Evolutionary conservation across 176 grass and related monocot species (phyloP), one percentile per base, ranked within the genome.

Genomic region (Rhipidocladum racemiflorum): DNA sequence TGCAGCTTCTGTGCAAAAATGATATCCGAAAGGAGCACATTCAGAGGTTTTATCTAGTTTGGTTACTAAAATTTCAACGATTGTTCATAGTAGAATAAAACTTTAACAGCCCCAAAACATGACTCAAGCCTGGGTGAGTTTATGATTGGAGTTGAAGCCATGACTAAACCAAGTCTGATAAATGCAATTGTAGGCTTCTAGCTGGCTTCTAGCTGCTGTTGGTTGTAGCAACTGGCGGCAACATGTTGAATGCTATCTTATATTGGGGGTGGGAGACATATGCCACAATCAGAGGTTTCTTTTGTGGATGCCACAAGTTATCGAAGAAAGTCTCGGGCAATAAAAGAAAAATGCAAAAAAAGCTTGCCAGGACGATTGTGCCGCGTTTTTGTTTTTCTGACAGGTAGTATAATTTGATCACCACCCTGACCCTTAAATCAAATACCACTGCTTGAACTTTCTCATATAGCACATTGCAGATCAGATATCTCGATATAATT

Each of bases 81-180:
- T 7, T 46, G n/a, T 54, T 42, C 2, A 62, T n/a, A 70, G 57
- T 76, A 57, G 29, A 75, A 74, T 14, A 59, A 74, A 45, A 86
- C 46, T 68, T 69, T 28, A 85, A 36, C 14, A 56, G 54, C 21
- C 54, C 54, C 48, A 56, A n/a, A 23, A 23, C 7, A 73, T 36
- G 28, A 9, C 14, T 38, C 65, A 51, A 78, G 60, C 32, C 32
- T 65, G 29, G 14, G 42, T 40, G n/a, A 61, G 42, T 77, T 56
- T 71, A 40, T 70, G 45, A 72, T 24, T 35, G 59, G 50, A 74
- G 13, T 23, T 34, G 53, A 69, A 48, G 20, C 51, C 3, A 34
- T 82, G 56, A 18, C 3, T 45, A 70, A 25, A 23, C 35, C 17
- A 45, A 71, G 53, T 55, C 35, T 64, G 20, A 6, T 59, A 39